Base-by-base conservation (phyloP, 2,329 filamentous ascomycete genomes). In the Diaporthe humulicola region DNA sequence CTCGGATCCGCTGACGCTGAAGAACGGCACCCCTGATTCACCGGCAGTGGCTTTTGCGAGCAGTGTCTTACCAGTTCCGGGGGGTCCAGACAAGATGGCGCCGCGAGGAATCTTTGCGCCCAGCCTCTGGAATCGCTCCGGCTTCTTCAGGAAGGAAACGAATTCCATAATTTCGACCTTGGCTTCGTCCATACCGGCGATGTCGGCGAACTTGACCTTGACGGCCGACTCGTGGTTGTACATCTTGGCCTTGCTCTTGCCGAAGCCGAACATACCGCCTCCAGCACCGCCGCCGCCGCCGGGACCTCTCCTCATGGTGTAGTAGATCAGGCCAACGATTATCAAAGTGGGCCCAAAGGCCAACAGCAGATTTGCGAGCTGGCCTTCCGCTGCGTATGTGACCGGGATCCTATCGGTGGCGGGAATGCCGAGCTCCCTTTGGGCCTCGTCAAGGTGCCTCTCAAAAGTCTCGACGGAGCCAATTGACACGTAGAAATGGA, bases 161-260 rank as follows among this genome's bases (percentile, higher is more conserved):
- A 99, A 99, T 85, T 99, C 97, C 95, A 98, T 98, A 79, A 99
- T 99, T 85, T 99, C 97, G 73, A 92, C 88, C 89, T 99, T 99
- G 74, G 97, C 97, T 86, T 99, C 97, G 83, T 99, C 97, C 92
- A 98, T 96, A 78, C 97, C 97, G 56, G 97, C 97, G 57, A 99
- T 97, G 82, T 99, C 97, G 61, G 94, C 88, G 83, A 99, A 99
- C 85, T 98, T 98, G 84, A 97, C 96, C 86, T 98, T 98, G 87
- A 99, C 91, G 74, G 97, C 95, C 15, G 94, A 95, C 87, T 99
- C 97, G 79, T 98, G 96, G 84, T 98, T 99, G 88, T 98, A 99
- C 81, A 94, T 94, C 88, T 98, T 98, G 36, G 97, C 97, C 80
- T 95, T 93, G 85, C 95, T 98, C 89, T 97, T 96, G 79, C 96